Percentiles rank a stretch among this genome's conserved stretches.
Evolutionary conservation across 2,329 filamentous ascomycete genomes (phyloP).

Genomic region (Periconia macrospinosa): DNA sequence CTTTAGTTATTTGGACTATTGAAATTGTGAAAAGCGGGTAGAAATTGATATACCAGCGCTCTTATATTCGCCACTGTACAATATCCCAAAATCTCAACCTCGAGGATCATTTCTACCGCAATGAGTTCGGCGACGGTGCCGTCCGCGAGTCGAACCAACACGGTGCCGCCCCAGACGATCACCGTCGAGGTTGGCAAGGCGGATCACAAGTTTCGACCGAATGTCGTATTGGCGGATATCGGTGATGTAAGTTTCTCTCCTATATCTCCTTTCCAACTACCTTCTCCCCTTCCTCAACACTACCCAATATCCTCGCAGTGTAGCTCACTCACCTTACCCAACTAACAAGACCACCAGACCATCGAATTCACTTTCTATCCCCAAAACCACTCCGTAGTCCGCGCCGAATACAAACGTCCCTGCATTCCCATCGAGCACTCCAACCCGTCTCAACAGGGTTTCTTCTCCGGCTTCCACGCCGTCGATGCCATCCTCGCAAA

Average conservation of each 20-base stretch:
- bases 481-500: slow-evolving; percentile 25
- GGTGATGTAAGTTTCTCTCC: slow-evolving; percentile 37
- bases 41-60: no score
- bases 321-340: no score
- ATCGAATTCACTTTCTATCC: slow-evolving; percentile 48
- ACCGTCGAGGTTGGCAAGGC: slow-evolving; percentile 43
- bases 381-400: slow-evolving; percentile 47
- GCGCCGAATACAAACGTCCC: slow-evolving; percentile 44
- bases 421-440: slow-evolving; percentile 44
- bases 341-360: slow-evolving; percentile 13
- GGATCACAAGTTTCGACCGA: slow-evolving; percentile 43
- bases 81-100: neutral
- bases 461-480: slow-evolving; percentile 33
- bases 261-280: neutral
- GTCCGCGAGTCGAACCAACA: slow-evolving; percentile 13
- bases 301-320: no score
- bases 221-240: slow-evolving; percentile 38
- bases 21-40: no score
- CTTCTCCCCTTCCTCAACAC: no score
- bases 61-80: no score
- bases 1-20: no score
- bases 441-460: slow-evolving; percentile 25
- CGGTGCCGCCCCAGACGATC: slow-evolving; percentile 24
- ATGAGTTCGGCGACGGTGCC: neutral
- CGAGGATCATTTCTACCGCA: neutral